Evolutionary conservation across 1,139 yeast genomes (phyloP).

Genomic region (Sugiyamaella paludigena): DNA sequence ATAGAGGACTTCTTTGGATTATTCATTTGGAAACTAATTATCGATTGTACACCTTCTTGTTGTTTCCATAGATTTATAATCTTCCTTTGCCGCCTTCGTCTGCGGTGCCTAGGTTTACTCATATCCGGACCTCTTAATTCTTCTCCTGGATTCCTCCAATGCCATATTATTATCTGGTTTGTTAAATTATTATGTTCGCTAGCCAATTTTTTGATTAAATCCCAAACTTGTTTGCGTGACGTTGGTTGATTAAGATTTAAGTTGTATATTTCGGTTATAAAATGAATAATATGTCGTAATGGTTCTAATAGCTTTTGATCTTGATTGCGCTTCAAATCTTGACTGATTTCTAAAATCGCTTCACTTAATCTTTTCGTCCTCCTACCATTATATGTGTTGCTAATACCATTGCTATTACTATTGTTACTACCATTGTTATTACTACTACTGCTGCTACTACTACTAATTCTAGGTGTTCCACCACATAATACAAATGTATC

Average conservation of each 20-base stretch:
- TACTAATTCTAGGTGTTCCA: no score
- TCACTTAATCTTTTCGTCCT: not conserved
- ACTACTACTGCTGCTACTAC: no score
- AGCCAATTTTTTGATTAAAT: slow-evolving; percentile 8
- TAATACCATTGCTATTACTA: no score
- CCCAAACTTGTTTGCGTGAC: slow-evolving; percentile 8
- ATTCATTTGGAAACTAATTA: no score
- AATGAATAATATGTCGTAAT: slow-evolving; percentile 7
- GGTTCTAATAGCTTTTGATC: not conserved
- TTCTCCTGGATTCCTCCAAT: slow-evolving; percentile 7
- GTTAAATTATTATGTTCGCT: slow-evolving; percentile 2
- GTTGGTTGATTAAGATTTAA: not conserved
- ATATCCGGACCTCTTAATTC: slow-evolving; percentile 8
- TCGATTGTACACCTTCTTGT: not conserved
- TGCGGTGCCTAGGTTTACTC: slow-evolving; percentile 1
- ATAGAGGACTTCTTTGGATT: no score
- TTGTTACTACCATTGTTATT: no score
- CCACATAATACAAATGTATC: not conserved
- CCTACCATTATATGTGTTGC: no score
- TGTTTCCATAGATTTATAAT: slow-evolving; percentile 3
- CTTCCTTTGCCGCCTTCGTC: slow-evolving; percentile 7
- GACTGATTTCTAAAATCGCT: slow-evolving; percentile 5
- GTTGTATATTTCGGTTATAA: slow-evolving; percentile 1
- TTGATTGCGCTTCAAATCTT: slow-evolving; percentile 9
- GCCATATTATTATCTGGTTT: not conserved